Conservation (phyloP, 345 rosid species). For the Clausena lansium region DNA sequence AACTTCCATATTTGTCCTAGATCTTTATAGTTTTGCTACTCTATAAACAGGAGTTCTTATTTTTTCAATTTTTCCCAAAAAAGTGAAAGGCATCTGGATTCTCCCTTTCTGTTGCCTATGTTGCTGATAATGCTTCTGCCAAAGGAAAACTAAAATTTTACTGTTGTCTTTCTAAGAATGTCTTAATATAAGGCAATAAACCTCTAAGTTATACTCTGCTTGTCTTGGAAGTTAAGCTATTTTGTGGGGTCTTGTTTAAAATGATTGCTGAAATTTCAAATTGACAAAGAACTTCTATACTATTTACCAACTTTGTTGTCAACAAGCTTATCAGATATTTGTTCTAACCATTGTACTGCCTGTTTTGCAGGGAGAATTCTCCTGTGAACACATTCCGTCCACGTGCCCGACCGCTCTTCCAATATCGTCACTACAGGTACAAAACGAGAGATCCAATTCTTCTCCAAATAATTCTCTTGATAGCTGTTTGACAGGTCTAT, state of each 20-base stretch:
- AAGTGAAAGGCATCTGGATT: not conserved
- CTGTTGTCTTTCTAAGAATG: not conserved
- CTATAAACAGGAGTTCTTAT: no score
- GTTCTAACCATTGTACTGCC: slow-evolving; percentile 16
- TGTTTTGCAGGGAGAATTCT: slow-evolving; percentile 81
- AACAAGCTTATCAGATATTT: slow-evolving; percentile 1
- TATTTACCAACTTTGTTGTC: not conserved
- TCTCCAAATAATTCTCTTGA: not conserved
- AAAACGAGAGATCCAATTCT: slow-evolving; percentile 14
- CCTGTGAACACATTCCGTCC: slow-evolving; percentile 88
- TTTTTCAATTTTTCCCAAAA: no score
- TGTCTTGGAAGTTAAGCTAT: not conserved
- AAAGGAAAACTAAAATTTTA: not conserved
- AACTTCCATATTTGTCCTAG: not conserved
- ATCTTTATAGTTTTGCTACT: not conserved
- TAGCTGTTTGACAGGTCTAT: not conserved
- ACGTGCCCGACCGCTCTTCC: slow-evolving; percentile 91
- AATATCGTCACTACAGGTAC: slow-evolving; percentile 96
- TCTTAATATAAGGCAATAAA: not conserved
- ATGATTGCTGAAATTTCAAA: not conserved
- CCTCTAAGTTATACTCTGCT: not conserved
- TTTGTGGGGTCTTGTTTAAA: not conserved
- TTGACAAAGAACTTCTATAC: not conserved
- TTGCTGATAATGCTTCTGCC: not conserved
- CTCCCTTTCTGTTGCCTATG: not conserved